Conservation (phyloP, 2,329 filamentous ascomycete species). For the Penicillium brevicompactum region DNA sequence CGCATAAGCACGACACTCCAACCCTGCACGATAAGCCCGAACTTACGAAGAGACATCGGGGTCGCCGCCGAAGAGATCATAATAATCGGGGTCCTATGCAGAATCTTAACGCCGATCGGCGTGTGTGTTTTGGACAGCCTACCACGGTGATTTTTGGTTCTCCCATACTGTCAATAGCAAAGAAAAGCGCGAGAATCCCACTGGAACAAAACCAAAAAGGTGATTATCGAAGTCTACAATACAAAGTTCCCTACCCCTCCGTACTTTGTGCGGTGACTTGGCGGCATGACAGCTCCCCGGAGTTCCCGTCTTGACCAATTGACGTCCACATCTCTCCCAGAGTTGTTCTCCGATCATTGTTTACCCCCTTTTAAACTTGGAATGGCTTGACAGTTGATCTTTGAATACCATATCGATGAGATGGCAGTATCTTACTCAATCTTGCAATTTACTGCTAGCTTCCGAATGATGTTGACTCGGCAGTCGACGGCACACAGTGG, state of each 20-base stretch:
- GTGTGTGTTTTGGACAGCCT: not conserved
- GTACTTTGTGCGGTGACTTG: not conserved
- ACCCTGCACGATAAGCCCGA: not conserved
- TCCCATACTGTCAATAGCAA: not conserved
- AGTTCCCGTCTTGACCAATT: not conserved
- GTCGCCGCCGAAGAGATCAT: not conserved
- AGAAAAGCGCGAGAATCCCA: not conserved
- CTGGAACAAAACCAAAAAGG: not conserved
- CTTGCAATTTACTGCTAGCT: not conserved
- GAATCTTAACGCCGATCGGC: not conserved
- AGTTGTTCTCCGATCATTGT: not conserved
- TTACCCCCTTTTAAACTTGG: not conserved
- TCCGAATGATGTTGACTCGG: not conserved
- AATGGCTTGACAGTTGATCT: not conserved
- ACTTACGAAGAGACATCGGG: slow-evolving; percentile 4
- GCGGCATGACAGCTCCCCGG: not conserved
- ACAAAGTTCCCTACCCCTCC: not conserved
- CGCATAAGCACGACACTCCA: not conserved
- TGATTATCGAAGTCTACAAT: not conserved
- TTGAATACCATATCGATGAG: not conserved
- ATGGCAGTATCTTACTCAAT: not conserved
- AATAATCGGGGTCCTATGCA: slow-evolving; percentile 12
- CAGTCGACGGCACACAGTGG: not conserved
- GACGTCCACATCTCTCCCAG: not conserved
- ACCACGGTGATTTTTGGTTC: not conserved